A percentile compares a stretch with the other conserved stretches of the same genome.
Conservation (phyloP, 2,329 filamentous ascomycete genomes). For the Diplodia corticola region DNA sequence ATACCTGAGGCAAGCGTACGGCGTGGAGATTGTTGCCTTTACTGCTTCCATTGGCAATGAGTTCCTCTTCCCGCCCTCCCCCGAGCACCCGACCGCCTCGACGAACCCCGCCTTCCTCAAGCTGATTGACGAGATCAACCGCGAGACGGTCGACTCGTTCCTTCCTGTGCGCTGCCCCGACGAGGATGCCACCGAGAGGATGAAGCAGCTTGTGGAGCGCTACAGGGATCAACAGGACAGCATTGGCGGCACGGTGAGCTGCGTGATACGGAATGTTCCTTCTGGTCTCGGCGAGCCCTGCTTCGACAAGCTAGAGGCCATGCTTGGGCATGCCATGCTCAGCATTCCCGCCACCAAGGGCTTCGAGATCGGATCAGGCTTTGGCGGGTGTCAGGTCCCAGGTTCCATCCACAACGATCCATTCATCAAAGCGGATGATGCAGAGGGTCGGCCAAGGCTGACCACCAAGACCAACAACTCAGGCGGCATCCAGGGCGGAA, state of each 20-base stretch:
- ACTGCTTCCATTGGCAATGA: slow-evolving; percentile 80
- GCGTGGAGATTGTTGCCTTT: slow-evolving; percentile 89
- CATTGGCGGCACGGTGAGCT: slow-evolving; percentile 93
- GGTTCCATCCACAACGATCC: slow-evolving; percentile 92
- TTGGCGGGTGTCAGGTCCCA: slow-evolving; percentile 79
- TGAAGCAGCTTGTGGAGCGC: slow-evolving; percentile 76
- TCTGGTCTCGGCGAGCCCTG: slow-evolving; percentile 86
- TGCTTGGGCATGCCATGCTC: slow-evolving; percentile 89
- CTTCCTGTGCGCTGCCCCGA: slow-evolving; percentile 88
- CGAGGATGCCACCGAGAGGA: slow-evolving; percentile 61
- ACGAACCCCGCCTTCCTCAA: slow-evolving; percentile 78
- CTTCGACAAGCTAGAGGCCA: slow-evolving; percentile 94
- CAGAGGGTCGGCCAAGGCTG: slow-evolving; percentile 60
- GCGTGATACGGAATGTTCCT: slow-evolving; percentile 84
- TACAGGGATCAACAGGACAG: slow-evolving; percentile 80
- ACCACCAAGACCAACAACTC: slow-evolving; percentile 93
- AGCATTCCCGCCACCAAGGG: slow-evolving; percentile 93
- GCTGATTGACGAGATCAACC: slow-evolving; percentile 70
- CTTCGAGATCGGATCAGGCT: slow-evolving; percentile 93
- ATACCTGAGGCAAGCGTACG: slow-evolving; percentile 77
- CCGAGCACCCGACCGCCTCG: slow-evolving; percentile 66
- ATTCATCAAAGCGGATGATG: slow-evolving; percentile 64
- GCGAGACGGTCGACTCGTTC: slow-evolving; percentile 76
- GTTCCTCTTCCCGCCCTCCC: slow-evolving; percentile 72
- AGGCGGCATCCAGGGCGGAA: slow-evolving; percentile 92